These are phyloP conservation scores for Fraxinus baroniana DNA, from an alignment of 305 asterid species.

Conservation along the genomic window DNA sequence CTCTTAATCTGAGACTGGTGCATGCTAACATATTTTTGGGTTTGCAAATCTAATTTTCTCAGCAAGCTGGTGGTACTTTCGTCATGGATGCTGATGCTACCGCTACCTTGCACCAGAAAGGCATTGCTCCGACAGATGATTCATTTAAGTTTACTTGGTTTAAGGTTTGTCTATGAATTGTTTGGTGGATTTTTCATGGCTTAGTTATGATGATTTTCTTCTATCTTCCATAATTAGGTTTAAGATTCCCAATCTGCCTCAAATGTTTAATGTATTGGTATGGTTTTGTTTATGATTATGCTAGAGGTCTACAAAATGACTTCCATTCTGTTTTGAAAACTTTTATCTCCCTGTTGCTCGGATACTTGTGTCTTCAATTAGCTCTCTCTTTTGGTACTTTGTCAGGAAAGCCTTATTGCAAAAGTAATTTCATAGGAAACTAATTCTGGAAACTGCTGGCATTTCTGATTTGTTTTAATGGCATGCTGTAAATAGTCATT, in stretches of 20 bases:
- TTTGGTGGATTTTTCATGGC: neutral
- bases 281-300: neutral
- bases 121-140: slow-evolving; percentile 75
- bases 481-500: neutral
- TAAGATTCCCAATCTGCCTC: neutral
- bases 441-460: neutral
- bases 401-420: neutral
- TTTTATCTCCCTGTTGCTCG: neutral
- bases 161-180: slow-evolving; percentile 48
- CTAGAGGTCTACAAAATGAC: neutral
- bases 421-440: neutral
- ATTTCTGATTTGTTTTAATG: neutral
- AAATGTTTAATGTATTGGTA: neutral
- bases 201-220: neutral
- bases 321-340: neutral
- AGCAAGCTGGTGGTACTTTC: slow-evolving; percentile 78
- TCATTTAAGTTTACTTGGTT: slow-evolving; percentile 80
- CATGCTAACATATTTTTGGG: slow-evolving; percentile 24
- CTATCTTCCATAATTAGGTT: neutral
- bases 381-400: neutral
- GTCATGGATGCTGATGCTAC: slow-evolving; percentile 97
- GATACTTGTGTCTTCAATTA: neutral
- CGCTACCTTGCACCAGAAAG: slow-evolving; percentile 70
- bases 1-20: slow-evolving; percentile 10
- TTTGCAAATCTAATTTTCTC: slow-evolving; percentile 19